Base-by-base conservation (phyloP, 331 rosid genomes). In the Arachis monticola region DNA sequence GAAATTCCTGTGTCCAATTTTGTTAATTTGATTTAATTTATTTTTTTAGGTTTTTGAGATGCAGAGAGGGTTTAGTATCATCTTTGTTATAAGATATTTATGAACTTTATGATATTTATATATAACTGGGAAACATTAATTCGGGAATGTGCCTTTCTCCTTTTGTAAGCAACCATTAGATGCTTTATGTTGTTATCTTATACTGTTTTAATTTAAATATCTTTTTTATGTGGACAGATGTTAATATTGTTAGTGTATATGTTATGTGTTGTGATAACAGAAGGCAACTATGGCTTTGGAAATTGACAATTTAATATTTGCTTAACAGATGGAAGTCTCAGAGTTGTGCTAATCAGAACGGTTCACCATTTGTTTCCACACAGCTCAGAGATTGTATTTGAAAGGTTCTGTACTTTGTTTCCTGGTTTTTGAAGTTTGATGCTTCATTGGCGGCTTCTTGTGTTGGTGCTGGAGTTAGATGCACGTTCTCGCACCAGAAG, bases 401-500 rank as follows among this genome's bases (percentile, higher is more conserved):
- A 69, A 64, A 62, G 52, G 32, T 59, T 2, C 55, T 78, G 12
- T 76, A 13, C 41, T 45, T 10, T 72, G 8, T 50, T 5, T 14
- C 17, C 51, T 57, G 38, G 41, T 72, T 14, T 72, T 45, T 72
- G 41, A 5, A 2, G 12, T 66, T 42, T 47, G 42, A 74, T 81
- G 96, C 70, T 82, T 82, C 79, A 70, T 53, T 74, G 80, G 55
- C 56, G 69, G 81, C 67, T 64, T 30, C 14, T 50, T 76, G 89
- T 52, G 67, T 81, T 69, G 81, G 76, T 67, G 81, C 81, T 59
- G 83, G 80, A 82, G 83, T 77, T 91, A 76, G 90, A 86, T 86
- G 92, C 88, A 81, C 10, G 71, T 82, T 93, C 77, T 22, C 27
- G 27, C 27, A 22, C 27, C 14, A 66, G 82, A 83, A 85, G 67